Percentiles rank a stretch among this genome's conserved stretches.
Evolutionary conservation across 1,284 basidiomycete genomes (phyloP).

Genomic region (Microbotryum intermedium): DNA sequence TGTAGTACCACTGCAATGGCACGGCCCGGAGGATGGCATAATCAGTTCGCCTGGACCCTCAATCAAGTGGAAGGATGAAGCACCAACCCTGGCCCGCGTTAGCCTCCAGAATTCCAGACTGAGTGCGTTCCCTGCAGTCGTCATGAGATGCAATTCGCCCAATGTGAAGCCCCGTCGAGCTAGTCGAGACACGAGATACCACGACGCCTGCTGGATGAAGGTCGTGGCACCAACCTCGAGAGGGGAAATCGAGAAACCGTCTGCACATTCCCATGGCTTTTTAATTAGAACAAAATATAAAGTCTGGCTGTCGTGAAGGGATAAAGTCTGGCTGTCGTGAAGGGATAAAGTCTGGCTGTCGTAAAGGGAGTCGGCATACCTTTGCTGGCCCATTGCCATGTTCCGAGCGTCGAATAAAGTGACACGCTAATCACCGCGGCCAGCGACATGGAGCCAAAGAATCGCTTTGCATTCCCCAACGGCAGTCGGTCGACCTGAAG

Average conservation of each 20-base stretch:
- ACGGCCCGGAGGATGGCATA: slow-evolving; percentile 43
- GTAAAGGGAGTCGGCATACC: slow-evolving; percentile 1
- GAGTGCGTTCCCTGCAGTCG: slow-evolving; percentile 75
- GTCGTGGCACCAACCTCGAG: slow-evolving; percentile 69
- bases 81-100: slow-evolving; percentile 25
- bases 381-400: background rate
- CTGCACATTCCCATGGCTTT: background rate
- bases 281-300: background rate
- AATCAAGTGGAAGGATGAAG: background rate
- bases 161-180: slow-evolving; percentile 89
- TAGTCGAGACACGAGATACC: slow-evolving; percentile 81
- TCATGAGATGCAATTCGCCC: slow-evolving; percentile 82
- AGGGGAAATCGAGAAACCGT: slow-evolving; percentile 53
- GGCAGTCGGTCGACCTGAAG: slow-evolving; percentile 34
- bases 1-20: slow-evolving; percentile 72
- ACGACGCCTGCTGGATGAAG: slow-evolving; percentile 79
- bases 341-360: slow-evolving; percentile 18
- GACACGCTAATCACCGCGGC: slow-evolving; percentile 18
- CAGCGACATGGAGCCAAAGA: slow-evolving; percentile 32
- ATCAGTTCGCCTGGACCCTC: background rate
- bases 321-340: background rate
- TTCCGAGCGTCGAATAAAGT: slow-evolving; percentile 5
- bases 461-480: slow-evolving; percentile 36
- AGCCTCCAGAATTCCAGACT: slow-evolving; percentile 56
- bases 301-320: background rate